A percentile compares a stretch with the other conserved stretches of the same genome.
Conservation (phyloP, 352 stramenopile genomes). For the Pythium insidiosum region DNA sequence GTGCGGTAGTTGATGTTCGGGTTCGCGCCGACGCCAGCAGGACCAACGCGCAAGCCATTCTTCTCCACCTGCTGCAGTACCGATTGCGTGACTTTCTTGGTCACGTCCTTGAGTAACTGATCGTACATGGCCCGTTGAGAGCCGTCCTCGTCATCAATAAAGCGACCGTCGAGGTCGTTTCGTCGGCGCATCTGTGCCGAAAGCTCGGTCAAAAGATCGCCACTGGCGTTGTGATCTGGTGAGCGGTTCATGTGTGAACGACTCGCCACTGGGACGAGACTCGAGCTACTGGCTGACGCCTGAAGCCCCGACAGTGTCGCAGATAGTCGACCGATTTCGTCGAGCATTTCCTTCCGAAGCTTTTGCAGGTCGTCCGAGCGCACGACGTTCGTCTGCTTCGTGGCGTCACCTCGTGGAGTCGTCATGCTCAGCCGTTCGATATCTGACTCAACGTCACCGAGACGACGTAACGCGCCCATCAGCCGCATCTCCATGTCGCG, state of each 20-base stretch:
- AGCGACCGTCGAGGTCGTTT: constrained; percentile 31
- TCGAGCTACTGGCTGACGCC: constrained; percentile 1
- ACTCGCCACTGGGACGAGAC: no score
- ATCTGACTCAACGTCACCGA: constrained; percentile 53
- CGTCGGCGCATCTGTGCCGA: constrained; percentile 41
- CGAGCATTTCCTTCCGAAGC: constrained; percentile 38
- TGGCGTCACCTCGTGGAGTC: no score
- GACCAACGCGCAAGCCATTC: constrained; percentile 5
- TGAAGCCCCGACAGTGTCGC: constrained; percentile 18
- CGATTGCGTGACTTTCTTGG: constrained; percentile 62
- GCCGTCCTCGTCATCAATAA: constrained; percentile 23
- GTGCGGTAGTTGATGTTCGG: constrained; percentile 60
- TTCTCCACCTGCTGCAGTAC: constrained; percentile 44
- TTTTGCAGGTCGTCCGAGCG: constrained; percentile 30
- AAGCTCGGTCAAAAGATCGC: constrained; percentile 43
- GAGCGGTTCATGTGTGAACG: background rate
- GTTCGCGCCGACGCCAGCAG: constrained; percentile 26
- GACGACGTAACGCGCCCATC: constrained; percentile 41
- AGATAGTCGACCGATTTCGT: constrained; percentile 41
- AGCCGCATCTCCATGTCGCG: constrained; percentile 52
- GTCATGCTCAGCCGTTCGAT: constrained; percentile 56
- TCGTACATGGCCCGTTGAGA: constrained; percentile 59
- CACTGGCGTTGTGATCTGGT: background rate
- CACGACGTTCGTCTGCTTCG: constrained; percentile 15
- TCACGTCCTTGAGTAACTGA: constrained; percentile 62